These are phyloP conservation scores for Cladophialophora bantiana DNA, from an alignment of 2,329 filamentous ascomycete species.

Conservation along the genomic window DNA sequence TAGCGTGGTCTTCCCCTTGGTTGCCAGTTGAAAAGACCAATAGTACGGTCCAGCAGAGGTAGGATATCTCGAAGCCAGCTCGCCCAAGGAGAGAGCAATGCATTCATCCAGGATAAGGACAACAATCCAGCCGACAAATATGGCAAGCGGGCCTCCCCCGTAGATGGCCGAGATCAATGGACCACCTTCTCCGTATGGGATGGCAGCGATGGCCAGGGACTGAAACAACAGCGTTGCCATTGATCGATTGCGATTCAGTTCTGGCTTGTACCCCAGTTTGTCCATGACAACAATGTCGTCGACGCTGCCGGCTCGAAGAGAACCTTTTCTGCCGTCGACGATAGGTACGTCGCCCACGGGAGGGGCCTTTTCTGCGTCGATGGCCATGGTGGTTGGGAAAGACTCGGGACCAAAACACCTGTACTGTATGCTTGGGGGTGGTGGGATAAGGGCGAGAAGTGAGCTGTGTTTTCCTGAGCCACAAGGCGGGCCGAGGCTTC, in stretches of 20 bases:
- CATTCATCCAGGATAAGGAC: conserved; percentile 62
- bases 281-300: conserved; percentile 47
- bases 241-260: conserved; percentile 65
- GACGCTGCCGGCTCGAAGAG: conserved; percentile 44
- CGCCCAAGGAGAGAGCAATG: conserved; percentile 59
- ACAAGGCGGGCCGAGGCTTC: background rate
- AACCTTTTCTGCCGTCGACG: conserved; percentile 23
- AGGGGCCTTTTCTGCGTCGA: conserved; percentile 31
- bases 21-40: conserved; percentile 60
- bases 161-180: conserved; percentile 59
- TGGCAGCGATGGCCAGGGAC: conserved; percentile 66
- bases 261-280: conserved; percentile 64
- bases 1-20: conserved; percentile 49
- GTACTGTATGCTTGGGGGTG: background rate
- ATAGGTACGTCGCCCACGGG: conserved; percentile 23
- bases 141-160: conserved; percentile 59
- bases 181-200: conserved; percentile 50
- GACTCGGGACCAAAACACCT: background rate
- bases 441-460: background rate
- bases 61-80: conserved; percentile 58
- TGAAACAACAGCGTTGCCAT: conserved; percentile 68
- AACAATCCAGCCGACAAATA: conserved; percentile 65
- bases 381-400: conserved; percentile 21
- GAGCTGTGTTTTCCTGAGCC: background rate
- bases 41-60: conserved; percentile 60